Base-by-base conservation (phyloP, 2,329 filamentous ascomycete genomes). In the Beauveria varroae region DNA sequence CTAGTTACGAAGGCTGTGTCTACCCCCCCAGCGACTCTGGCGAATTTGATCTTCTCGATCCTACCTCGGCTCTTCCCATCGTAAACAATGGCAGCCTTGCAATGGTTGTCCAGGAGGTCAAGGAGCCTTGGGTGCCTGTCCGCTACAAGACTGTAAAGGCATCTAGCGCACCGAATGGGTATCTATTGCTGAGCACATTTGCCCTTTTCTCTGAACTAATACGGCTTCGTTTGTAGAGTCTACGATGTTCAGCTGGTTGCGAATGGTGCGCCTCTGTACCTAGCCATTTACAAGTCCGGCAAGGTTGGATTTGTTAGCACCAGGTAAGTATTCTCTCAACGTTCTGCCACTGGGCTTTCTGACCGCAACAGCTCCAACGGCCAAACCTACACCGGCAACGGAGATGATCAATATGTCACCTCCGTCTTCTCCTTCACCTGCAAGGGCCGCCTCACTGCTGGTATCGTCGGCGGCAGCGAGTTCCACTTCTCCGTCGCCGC, bases 221-320 rank as follows among this genome's bases (percentile, higher is more conserved):
- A 4, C 20, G 12, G 24, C 5, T 7, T 3, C 1, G 26, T 16
- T 4, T 18, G 1, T 9, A 60, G 57, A 9, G 49, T 60, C 1
- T 60, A 46, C 7, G 57, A 60, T 12, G 7, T 60, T 5, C 57
- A 60, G 20, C 20, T 60, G 7, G 40, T 60, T 37, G 26, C 49
- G 2, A 28, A 26, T 10, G 57, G 57, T 16, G 26, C 49, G 2
- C 49, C 49, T 16, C 49, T 22, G 16, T 60, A 53, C 14, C 7
- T 60, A 5, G 57, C 57, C 24, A 53, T 60, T 26, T 60, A 60
- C 40, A 60, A 60, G 49, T 60, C 57, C n/a, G 57, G 57, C 24
- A 53, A 60, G 26, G 57, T 60, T 24, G 57, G 49, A 18, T 60
- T 60, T 14, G 57, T 60, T 9, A 3, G n/a, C 49, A 60, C 49